phyloP scores from a whole-genome alignment of 805 yeast genomes.

The Zygosaccharomyces rouxii region DNA sequence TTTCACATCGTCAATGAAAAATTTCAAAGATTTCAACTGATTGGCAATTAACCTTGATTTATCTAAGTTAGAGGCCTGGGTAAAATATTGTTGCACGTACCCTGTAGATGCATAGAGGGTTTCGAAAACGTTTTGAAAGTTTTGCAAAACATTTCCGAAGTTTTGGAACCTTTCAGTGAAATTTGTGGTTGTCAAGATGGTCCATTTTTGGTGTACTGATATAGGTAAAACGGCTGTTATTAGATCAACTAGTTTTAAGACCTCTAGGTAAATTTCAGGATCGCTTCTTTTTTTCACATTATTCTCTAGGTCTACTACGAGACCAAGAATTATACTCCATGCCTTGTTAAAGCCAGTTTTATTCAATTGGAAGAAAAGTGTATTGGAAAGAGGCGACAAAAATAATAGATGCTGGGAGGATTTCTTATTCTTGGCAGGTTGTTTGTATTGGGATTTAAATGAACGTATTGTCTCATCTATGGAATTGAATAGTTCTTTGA shows the following conservation, averaged over 20 bases:
- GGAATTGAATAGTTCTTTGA: conserved; percentile 8
- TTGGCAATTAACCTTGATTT: conserved; percentile 52
- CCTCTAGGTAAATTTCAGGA: conserved; percentile 15
- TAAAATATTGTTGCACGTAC: conserved; percentile 44
- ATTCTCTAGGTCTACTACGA: conserved; percentile 23
- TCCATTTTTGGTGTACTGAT: conserved; percentile 41
- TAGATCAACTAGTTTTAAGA: conserved; percentile 41
- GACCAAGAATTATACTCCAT: conserved; percentile 30
- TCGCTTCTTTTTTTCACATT: conserved; percentile 17
- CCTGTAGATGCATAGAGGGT: conserved; percentile 33
- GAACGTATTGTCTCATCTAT: conserved; percentile 28
- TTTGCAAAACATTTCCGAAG: conserved; percentile 34
- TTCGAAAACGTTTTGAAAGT: conserved; percentile 40
- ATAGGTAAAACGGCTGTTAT: conserved; percentile 50
- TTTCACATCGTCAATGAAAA: conserved; percentile 46
- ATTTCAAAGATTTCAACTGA: conserved; percentile 49
- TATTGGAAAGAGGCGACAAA: conserved; percentile 56
- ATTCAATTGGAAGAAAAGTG: conserved; percentile 52
- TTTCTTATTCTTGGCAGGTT: conserved; percentile 4
- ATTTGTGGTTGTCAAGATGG: conserved; percentile 36
- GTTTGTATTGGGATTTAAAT: conserved; percentile 36
- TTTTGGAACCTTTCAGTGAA: conserved; percentile 35
- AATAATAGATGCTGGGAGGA: conserved; percentile 36
- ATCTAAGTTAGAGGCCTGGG: conserved; percentile 48
- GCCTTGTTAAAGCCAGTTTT: conserved; percentile 45